These are phyloP conservation scores for Berberis thunbergii DNA, from an alignment of 164 flowering plant genomes.

Conservation along the genomic window DNA sequence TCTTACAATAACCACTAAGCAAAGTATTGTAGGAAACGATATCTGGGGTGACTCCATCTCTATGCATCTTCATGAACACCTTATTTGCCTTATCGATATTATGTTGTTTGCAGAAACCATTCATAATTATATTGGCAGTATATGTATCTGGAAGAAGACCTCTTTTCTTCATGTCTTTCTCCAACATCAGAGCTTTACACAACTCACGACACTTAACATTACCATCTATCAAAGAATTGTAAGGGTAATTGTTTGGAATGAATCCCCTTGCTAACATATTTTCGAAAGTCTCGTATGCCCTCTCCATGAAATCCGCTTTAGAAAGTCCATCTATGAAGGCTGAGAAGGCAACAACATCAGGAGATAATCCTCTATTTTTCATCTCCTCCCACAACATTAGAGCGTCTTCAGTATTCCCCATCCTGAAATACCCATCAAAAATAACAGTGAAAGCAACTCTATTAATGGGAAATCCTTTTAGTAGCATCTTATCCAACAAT, in stretches of 20 bases:
- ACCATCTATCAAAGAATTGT: constrained; percentile 79
- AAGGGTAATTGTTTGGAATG: constrained; percentile 75
- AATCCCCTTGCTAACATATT: constrained; percentile 59
- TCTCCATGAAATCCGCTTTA: constrained; percentile 54
- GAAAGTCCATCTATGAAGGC: constrained; percentile 78
- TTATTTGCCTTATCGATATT: constrained; percentile 54
- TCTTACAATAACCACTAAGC: constrained; percentile 63
- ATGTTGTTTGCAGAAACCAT: constrained; percentile 68
- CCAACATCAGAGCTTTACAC: constrained; percentile 54
- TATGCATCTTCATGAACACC: constrained; percentile 45
- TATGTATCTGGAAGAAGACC: constrained; percentile 75
- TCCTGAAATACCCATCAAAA: constrained; percentile 60
- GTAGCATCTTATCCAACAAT: constrained; percentile 51
- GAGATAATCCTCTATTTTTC: constrained; percentile 47
- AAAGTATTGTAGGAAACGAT: constrained; percentile 76
- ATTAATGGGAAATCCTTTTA: constrained; percentile 52
- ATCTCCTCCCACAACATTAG: constrained; percentile 59
- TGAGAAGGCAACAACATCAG: constrained; percentile 77
- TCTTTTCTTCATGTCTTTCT: constrained; percentile 57
- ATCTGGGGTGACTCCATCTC: constrained; percentile 57
- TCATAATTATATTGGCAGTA: constrained; percentile 68
- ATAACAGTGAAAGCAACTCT: constrained; percentile 66
- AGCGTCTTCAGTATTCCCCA: constrained; percentile 52
- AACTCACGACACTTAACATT: constrained; percentile 50
- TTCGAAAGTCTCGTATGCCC: constrained; percentile 44